Percentiles rank a stretch among this genome's conserved stretches.
Conservation (phyloP, 805 yeast species). For the Nakazawaea wyomingensis region DNA sequence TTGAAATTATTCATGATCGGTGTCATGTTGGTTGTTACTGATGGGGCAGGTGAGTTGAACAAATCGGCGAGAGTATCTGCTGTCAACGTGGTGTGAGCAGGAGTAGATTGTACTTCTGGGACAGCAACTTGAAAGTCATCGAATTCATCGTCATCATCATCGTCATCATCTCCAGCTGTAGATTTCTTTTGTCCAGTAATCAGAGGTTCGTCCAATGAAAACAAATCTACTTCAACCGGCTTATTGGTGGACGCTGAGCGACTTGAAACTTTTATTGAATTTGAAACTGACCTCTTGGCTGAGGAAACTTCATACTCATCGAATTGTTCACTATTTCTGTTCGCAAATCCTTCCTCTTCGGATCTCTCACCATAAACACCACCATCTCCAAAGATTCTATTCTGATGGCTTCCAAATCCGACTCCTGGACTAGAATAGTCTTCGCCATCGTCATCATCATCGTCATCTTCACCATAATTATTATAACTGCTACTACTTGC, state of each 20-base stretch:
- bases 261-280: constrained; percentile 30
- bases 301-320: constrained; percentile 59
- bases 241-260: constrained; percentile 37
- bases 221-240: constrained; percentile 40
- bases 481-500: constrained; percentile 21
- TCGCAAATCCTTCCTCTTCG: constrained; percentile 49
- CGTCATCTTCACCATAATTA: constrained; percentile 45
- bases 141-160: constrained; percentile 69
- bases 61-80: constrained; percentile 28
- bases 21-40: neutral
- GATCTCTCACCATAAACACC: constrained; percentile 65
- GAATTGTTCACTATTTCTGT: constrained; percentile 34
- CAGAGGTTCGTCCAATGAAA: constrained; percentile 35
- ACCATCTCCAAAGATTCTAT: constrained; percentile 65
- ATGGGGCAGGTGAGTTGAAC: constrained; percentile 14
- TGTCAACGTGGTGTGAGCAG: constrained; percentile 12
- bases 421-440: neutral
- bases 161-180: constrained; percentile 35
- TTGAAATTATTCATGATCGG: neutral
- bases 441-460: constrained; percentile 27
- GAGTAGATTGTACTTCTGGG: constrained; percentile 25
- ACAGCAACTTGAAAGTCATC: constrained; percentile 75
- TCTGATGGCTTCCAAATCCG: constrained; percentile 26
- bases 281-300: constrained; percentile 20
- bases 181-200: neutral